These are phyloP conservation scores for Sugiyamaella neomexicana DNA, from an alignment of 1,139 yeast genomes.

Conservation along the genomic window DNA sequence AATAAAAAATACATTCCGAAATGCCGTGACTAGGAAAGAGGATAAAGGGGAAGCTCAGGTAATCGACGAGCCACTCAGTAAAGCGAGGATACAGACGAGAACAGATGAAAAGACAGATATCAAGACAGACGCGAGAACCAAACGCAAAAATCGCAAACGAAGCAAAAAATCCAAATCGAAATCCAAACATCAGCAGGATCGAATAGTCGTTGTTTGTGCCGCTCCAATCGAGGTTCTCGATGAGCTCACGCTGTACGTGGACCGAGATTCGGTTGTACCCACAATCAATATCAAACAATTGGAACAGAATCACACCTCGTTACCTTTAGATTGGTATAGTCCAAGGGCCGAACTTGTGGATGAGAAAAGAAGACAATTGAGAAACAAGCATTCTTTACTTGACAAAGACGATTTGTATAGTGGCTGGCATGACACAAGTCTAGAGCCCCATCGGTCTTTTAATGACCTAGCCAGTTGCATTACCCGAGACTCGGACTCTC, in stretches of 20 bases:
- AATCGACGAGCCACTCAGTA: not conserved
- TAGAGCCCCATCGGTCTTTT: not conserved
- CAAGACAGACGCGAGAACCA: not conserved
- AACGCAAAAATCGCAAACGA: not conserved
- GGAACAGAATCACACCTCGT: not conserved
- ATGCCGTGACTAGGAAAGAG: not conserved
- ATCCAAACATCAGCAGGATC: not conserved
- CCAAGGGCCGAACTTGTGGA: conserved; percentile 18
- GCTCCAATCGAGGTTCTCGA: conserved; percentile 13
- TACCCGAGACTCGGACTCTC: conserved; percentile 15
- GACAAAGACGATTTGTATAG: not conserved
- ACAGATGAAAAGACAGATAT: too few species aligned
- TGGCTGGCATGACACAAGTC: conserved; percentile 12
- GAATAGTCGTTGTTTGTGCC: conserved; percentile 11
- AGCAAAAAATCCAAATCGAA: not conserved
- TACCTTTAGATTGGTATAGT: conserved; percentile 20
- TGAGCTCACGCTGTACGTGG: conserved; percentile 1
- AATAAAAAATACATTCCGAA: not conserved
- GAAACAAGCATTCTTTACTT: conserved; percentile 8
- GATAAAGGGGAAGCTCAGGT: not conserved
- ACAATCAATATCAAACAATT: conserved; percentile 5
- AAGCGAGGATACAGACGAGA: not conserved
- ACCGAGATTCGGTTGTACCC: conserved; percentile 1
- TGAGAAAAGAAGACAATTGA: conserved; percentile 12
- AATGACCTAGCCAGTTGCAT: conserved; percentile 2